phyloP scores from a whole-genome alignment of 2,329 filamentous ascomycete species.

The Aureobasidium lini region DNA sequence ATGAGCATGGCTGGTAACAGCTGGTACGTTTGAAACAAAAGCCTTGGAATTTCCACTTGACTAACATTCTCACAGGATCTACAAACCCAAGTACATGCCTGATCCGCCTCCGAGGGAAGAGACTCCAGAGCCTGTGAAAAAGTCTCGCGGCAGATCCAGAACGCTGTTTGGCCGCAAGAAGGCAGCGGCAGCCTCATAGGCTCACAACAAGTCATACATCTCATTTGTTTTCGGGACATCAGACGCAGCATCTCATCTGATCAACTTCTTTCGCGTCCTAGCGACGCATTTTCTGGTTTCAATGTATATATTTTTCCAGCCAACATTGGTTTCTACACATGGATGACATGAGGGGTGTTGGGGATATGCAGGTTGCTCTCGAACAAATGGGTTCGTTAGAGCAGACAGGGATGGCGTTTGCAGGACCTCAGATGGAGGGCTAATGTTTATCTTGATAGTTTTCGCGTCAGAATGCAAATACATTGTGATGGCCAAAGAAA shows the following conservation, averaged over 20 bases:
- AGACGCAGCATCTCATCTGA: neutral
- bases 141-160: slow-evolving; percentile 3
- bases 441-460: slow-evolving; percentile 6
- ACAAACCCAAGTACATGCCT: slow-evolving; percentile 84
- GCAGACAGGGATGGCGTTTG: neutral
- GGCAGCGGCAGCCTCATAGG: neutral
- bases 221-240: neutral
- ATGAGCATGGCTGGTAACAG: slow-evolving; percentile 98
- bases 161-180: slow-evolving; percentile 18
- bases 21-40: slow-evolving; percentile 58
- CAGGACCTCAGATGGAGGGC: neutral
- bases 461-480: neutral
- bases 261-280: neutral
- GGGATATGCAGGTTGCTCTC: neutral
- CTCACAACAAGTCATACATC: neutral
- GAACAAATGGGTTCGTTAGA: neutral
- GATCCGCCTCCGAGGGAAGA: slow-evolving; percentile 33
- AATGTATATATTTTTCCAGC: slow-evolving; percentile 1
- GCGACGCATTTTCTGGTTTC: neutral
- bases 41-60: slow-evolving; percentile 15
- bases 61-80: slow-evolving; percentile 59
- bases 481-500: neutral
- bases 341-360: neutral
- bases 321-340: neutral
- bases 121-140: slow-evolving; percentile 5